phyloP scores from a whole-genome alignment of 306 rosid genomes.

The Lathyrus oleraceus region DNA sequence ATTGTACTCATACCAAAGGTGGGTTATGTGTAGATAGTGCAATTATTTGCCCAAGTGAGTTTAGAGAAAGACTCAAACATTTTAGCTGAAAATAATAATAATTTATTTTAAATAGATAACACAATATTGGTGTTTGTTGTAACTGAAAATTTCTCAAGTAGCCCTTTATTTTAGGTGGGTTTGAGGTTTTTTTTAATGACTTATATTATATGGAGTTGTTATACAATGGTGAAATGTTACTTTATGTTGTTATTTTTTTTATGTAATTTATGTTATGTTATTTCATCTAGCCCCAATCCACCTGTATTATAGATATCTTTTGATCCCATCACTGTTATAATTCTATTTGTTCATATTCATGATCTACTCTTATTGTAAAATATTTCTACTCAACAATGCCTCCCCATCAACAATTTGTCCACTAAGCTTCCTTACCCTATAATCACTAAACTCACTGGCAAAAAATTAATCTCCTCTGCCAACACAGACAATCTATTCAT shows the following conservation, averaged over 20 bases:
- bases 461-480: no score
- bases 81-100: constrained; percentile 6
- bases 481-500: no score
- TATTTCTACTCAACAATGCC: no score
- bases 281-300: no score
- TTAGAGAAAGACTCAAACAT: constrained; percentile 27
- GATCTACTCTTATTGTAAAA: no score
- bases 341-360: no score
- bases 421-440: no score
- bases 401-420: no score
- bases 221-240: not conserved
- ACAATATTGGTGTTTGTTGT: not conserved
- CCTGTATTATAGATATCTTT: no score
- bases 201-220: not conserved
- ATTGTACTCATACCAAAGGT: constrained; percentile 93
- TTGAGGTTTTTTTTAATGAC: not conserved
- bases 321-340: no score
- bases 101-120: not conserved
- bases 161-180: constrained; percentile 40
- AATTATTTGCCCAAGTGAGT: constrained; percentile 53
- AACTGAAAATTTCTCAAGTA: constrained; percentile 15
- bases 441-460: no score
- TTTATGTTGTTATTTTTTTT: not conserved
- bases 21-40: constrained; percentile 77
- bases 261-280: not conserved